These are phyloP conservation scores for Microcyclospora pomicola DNA, from an alignment of 2,329 filamentous ascomycete genomes.

Conservation along the genomic window DNA sequence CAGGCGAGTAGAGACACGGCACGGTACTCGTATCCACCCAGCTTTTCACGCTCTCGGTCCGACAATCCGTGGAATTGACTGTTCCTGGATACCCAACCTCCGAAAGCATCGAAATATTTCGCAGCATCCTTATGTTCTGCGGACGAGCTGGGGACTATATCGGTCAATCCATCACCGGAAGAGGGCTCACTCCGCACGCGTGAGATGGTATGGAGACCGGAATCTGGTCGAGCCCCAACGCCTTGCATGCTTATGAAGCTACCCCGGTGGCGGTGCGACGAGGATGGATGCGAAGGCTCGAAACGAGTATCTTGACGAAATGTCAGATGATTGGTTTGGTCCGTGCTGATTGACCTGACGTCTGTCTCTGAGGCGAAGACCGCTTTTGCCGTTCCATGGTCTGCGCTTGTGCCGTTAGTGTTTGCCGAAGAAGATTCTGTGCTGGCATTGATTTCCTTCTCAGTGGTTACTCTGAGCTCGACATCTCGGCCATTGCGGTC, in stretches of 20 bases:
- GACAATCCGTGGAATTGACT: slow-evolving; percentile 42
- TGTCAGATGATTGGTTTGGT: slow-evolving; percentile 12
- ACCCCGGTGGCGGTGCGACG: slow-evolving; percentile 6
- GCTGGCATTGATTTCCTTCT: slow-evolving; percentile 1
- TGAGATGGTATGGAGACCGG: slow-evolving; percentile 12
- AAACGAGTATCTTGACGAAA: slow-evolving; percentile 20
- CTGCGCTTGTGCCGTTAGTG: background rate
- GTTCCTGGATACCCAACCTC: slow-evolving; percentile 29
- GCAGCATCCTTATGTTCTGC: too few species aligned
- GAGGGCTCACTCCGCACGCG: background rate
- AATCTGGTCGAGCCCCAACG: slow-evolving; percentile 21
- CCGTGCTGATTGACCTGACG: background rate
- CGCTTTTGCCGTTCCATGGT: background rate
- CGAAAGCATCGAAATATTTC: slow-evolving; percentile 8
- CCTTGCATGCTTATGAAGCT: slow-evolving; percentile 21
- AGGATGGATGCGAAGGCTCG: slow-evolving; percentile 1
- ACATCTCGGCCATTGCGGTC: background rate
- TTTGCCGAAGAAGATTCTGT: slow-evolving; percentile 4
- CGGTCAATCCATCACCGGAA: background rate
- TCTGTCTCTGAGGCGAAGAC: background rate
- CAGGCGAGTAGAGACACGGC: slow-evolving; percentile 46
- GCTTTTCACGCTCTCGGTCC: slow-evolving; percentile 39
- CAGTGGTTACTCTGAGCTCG: slow-evolving; percentile 2
- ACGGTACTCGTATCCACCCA: slow-evolving; percentile 52
- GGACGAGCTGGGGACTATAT: background rate